Evolutionary conservation across 495 filamentous ascomycete species (phyloP), one percentile per base, ranked within the genome.

Genomic region (Xylaria bambusicola): DNA sequence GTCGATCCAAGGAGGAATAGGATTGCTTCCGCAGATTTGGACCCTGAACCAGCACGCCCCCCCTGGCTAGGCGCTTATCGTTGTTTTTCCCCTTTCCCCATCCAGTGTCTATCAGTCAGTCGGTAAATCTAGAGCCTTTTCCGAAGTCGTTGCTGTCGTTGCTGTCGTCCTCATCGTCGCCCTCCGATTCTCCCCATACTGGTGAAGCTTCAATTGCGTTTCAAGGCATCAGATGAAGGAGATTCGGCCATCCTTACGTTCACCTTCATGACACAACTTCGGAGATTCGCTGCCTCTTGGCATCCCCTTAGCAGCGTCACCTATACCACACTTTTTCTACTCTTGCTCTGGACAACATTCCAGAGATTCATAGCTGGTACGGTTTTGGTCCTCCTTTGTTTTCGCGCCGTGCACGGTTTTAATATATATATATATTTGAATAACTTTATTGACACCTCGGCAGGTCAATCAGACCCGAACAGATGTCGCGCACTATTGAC

Each of bases 401-500:
- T 18, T 15, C 49, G 41, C 23, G 42, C 49, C 10, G n/a, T 7
- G 9, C 27, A 12, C 6, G 4, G 18, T 24, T n/a, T 20, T 31
- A n/a, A n/a, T n/a, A n/a, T n/a, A n/a, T n/a, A n/a, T n/a, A n/a
- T 36, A 10, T 36, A 33, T 35, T 15, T 20, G 6, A 17, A n/a
- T 27, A 42, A 20, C 18, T 50, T 18, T 62, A 36, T 60, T 66
- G 65, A 69, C 49, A 4, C 2, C 2, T 4, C 21, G 4, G 49
- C 46, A 71, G 69, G 57, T 27, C 62, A 33, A 58, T 10, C 41
- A 26, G 84, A 87, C 66, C 80, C 78, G 4, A 76, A 76, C 63
- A 83, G 80, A 68, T 87, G 84, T 63, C 66, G 63, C 24, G 78
- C 83, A 29, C 72, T 86, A 52, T 63, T 86, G 23, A 72, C 73